phyloP scores from a whole-genome alignment of 2,329 filamentous ascomycete species.

The Penicillium sp. region DNA sequence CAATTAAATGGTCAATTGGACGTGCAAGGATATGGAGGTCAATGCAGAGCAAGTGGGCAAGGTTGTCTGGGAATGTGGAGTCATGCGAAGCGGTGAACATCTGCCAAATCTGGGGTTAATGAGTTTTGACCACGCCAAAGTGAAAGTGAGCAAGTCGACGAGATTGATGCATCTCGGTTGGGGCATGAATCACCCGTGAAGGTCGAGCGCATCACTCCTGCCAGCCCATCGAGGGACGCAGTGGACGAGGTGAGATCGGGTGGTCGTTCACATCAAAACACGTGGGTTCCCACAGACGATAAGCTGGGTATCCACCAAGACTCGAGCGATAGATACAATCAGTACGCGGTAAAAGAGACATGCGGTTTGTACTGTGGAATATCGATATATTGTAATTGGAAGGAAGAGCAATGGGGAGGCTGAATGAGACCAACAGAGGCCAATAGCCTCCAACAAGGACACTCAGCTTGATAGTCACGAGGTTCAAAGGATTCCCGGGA shows the following conservation, averaged over 20 bases:
- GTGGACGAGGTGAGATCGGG: constrained; percentile 53
- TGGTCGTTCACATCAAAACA: constrained; percentile 52
- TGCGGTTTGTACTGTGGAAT: constrained; percentile 46
- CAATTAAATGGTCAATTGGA: constrained; percentile 44
- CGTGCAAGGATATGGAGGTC: constrained; percentile 49
- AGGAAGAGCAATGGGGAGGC: constrained; percentile 26
- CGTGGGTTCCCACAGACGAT: constrained; percentile 45
- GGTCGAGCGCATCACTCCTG: constrained; percentile 54
- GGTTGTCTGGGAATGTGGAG: constrained; percentile 54
- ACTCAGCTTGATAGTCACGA: neutral
- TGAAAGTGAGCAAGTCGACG: constrained; percentile 44
- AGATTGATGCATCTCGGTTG: constrained; percentile 39
- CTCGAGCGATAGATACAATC: constrained; percentile 52
- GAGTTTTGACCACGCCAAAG: constrained; percentile 45
- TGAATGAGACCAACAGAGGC: neutral
- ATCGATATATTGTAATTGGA: constrained; percentile 31
- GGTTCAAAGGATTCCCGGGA: neutral
- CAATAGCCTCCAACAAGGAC: neutral
- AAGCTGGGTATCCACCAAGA: constrained; percentile 49
- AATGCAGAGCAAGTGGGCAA: constrained; percentile 50
- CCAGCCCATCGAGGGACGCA: constrained; percentile 50
- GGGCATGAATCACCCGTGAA: constrained; percentile 48
- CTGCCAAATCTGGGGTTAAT: constrained; percentile 44
- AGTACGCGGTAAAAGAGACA: constrained; percentile 49
- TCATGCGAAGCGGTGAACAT: constrained; percentile 52